These are phyloP conservation scores for Yarrowia keelungensis DNA, from an alignment of 805 yeast genomes.

Conservation along the genomic window DNA sequence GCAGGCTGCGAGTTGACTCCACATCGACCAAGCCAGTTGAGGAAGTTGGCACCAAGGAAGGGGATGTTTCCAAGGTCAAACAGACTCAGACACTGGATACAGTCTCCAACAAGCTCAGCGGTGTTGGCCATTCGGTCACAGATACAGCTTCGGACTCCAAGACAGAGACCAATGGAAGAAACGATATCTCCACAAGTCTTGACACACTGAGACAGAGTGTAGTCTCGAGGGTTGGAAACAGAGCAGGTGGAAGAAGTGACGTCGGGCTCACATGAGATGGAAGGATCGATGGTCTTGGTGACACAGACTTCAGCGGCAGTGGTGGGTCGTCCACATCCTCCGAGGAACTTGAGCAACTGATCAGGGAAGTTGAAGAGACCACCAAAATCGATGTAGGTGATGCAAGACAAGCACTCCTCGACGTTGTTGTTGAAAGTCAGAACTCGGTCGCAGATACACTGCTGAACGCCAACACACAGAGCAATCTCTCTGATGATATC, in stretches of 20 bases:
- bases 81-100: constrained; percentile 20
- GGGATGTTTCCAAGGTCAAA: constrained; percentile 20
- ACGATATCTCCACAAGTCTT: neutral
- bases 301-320: constrained; percentile 20
- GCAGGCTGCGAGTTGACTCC: neutral
- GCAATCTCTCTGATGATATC: constrained; percentile 24
- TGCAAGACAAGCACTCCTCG: constrained; percentile 3
- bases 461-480: constrained; percentile 13
- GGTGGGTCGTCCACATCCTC: constrained; percentile 5
- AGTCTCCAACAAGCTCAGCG: constrained; percentile 9
- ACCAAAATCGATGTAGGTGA: constrained; percentile 14
- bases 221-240: neutral
- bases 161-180: constrained; percentile 8
- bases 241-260: constrained; percentile 13
- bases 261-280: constrained; percentile 23
- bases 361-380: constrained; percentile 6
- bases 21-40: constrained; percentile 12
- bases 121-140: constrained; percentile 18
- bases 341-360: constrained; percentile 11
- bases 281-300: constrained; percentile 16
- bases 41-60: constrained; percentile 15
- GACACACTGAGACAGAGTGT: neutral
- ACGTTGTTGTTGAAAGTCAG: constrained; percentile 6
- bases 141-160: constrained; percentile 1
- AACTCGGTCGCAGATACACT: constrained; percentile 15